Evolutionary conservation across 345 rosid genomes (phyloP).

Genomic region (Dimocarpus longan): DNA sequence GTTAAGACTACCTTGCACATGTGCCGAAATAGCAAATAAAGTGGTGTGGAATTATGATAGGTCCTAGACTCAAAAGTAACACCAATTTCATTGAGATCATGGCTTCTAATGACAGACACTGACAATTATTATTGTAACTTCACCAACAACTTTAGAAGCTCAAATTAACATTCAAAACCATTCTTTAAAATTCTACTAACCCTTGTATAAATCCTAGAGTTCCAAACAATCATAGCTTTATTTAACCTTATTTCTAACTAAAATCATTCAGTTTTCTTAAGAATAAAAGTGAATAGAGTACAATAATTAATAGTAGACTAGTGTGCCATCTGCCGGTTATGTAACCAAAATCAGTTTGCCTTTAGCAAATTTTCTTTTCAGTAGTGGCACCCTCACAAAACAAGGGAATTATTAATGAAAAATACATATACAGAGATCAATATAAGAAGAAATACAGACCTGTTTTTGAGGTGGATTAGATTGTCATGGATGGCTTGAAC

Average conservation of each 20-base stretch:
- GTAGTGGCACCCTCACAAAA: background rate
- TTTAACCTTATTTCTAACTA: background rate
- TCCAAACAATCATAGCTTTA: background rate
- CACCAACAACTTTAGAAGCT: background rate
- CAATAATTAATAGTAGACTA: background rate
- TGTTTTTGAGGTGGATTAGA: constrained; percentile 57
- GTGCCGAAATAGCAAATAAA: too few relatives aligned
- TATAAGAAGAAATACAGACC: constrained; percentile 27
- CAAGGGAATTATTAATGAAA: background rate
- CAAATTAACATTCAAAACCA: background rate
- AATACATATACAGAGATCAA: background rate
- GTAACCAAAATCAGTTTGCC: background rate
- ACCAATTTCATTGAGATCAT: background rate
- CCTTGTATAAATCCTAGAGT: background rate
- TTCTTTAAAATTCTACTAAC: background rate
- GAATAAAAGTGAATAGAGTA: background rate
- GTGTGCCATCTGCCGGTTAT: background rate
- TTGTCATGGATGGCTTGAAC: constrained; percentile 68
- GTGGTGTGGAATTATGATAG: background rate
- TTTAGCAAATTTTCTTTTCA: background rate
- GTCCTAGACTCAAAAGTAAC: background rate
- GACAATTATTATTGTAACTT: background rate
- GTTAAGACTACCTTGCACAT: background rate
- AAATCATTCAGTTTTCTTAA: background rate
- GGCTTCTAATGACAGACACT: background rate